phyloP scores from a whole-genome alignment of 139 green algal species.

The Chlamydomonas incerta region DNA sequence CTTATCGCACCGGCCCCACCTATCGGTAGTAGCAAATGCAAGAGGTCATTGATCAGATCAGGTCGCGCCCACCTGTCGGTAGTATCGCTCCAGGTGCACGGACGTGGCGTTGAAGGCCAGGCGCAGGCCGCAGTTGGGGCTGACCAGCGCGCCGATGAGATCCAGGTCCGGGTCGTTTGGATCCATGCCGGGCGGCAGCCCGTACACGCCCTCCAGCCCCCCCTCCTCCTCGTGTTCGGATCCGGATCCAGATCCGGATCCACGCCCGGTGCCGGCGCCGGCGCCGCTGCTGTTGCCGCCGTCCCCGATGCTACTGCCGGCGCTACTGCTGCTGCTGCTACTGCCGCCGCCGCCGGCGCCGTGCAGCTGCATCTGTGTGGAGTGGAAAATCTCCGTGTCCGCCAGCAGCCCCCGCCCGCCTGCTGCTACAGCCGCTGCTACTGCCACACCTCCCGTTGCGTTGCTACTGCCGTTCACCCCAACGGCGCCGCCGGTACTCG shows the following conservation, averaged over 20 bases:
- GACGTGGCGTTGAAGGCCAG: slow-evolving; percentile 66
- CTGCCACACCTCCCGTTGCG: no score
- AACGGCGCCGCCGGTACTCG: no score
- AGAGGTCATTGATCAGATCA: no score
- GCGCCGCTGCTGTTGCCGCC: not conserved
- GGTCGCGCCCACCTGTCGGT: slow-evolving; percentile 72
- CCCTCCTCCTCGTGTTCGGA: not conserved
- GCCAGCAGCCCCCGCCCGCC: not conserved
- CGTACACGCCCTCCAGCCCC: not conserved
- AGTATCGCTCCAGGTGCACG: slow-evolving; percentile 76
- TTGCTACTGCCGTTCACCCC: no score
- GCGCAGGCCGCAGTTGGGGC: slow-evolving; percentile 62
- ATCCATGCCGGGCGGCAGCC: slow-evolving; percentile 8
- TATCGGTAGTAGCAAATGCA: no score
- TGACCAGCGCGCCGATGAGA: slow-evolving; percentile 66
- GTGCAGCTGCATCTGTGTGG: slow-evolving; percentile 11
- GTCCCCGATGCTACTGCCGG: no score
- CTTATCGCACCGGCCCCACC: no score
- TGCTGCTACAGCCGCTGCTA: no score
- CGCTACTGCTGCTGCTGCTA: no score
- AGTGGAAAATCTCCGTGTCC: slow-evolving; percentile 31
- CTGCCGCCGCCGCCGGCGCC: no score
- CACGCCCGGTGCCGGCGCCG: not conserved
- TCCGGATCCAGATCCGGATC: not conserved
- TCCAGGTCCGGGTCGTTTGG: slow-evolving; percentile 29